Base-by-base conservation (phyloP, 2,329 filamentous ascomycete species). In the Penicillium sumatraense region DNA sequence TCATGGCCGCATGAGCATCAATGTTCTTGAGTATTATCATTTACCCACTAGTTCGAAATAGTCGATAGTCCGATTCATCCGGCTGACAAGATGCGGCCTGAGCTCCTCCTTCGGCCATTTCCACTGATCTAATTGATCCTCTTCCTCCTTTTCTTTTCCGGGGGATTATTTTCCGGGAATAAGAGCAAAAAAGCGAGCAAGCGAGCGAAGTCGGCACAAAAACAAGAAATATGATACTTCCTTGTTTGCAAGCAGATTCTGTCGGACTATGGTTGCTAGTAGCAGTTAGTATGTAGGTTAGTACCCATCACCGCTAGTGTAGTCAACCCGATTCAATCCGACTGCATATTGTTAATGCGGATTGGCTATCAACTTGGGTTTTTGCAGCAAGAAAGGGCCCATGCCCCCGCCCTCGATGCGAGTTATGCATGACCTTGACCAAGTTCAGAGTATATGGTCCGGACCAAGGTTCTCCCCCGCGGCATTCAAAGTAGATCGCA, bases 21-120 rank as follows among this genome's bases (percentile, higher is more conserved):
- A 16, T 21, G 20, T 13, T 23, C 21, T 24, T 10, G 41, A 27
- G 33, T 50, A 56, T 59, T 23, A 45, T 51, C 47, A 49, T 54
- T n/a, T 29, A 55, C 29, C 40, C 21, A 51, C 58, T 63, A 61
- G 53, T n/a, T 53, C 56, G 23, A 47, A 55, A 48, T 36, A 16
- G 50, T 59, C 52, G 27, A 23, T 57, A 61, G 49, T 26, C 38
- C 42, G 24, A 50, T 35, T 49, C 36, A 40, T 58, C 47, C 51
- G 58, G 45, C 56, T 61, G 58, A 61, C 52, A 59, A 56, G 50
- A 57, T 59, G 60, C 45, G 58, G 60, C 47, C 60, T 60, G 60
- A 58, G 58, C 58, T 42, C 56, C 50, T 10, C 18, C 49, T 18
- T 53, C 23, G 16, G 33, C 41, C 26, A 16, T 44, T 54, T 53